phyloP scores from a whole-genome alignment of 495 filamentous ascomycete species.

The Neurospora discreta region DNA sequence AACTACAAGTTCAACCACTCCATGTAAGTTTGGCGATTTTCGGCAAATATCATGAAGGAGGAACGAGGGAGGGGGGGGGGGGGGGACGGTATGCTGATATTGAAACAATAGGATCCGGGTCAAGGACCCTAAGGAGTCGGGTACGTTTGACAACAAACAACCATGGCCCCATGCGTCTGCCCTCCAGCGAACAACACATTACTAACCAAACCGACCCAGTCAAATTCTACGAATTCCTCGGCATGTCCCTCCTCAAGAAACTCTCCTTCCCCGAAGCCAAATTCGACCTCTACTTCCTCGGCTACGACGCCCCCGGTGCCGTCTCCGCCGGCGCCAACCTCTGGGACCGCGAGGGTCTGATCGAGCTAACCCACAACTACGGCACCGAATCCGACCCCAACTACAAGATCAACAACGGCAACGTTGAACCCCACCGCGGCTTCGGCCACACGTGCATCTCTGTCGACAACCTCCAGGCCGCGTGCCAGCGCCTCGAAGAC shows the following conservation, averaged over 20 bases:
- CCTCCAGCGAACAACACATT: neutral
- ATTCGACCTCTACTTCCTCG: conserved; percentile 83
- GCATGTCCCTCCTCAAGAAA: conserved; percentile 72
- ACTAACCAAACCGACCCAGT: conserved; percentile 29
- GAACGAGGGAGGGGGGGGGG: no score
- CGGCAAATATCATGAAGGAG: conserved; percentile 1
- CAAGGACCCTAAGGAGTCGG: conserved; percentile 80
- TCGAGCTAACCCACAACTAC: conserved; percentile 96
- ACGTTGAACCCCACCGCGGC: conserved; percentile 72
- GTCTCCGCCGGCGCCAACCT: conserved; percentile 50
- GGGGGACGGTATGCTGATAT: conserved; percentile 20
- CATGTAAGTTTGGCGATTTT: conserved; percentile 42
- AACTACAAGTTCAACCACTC: conserved; percentile 82
- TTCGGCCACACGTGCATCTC: conserved; percentile 86
- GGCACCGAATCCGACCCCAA: conserved; percentile 80
- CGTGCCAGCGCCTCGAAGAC: conserved; percentile 78
- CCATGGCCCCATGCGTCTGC: neutral
- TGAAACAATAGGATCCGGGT: conserved; percentile 62
- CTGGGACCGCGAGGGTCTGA: conserved; percentile 76
- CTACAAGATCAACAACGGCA: conserved; percentile 80
- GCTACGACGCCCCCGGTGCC: conserved; percentile 54
- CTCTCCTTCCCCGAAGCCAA: conserved; percentile 63
- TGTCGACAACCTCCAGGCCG: conserved; percentile 83
- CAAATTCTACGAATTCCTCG: conserved; percentile 91
- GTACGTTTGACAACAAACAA: conserved; percentile 26